These are phyloP conservation scores for Diaporthe capsici DNA, from an alignment of 2,329 filamentous ascomycete genomes.

Conservation along the genomic window DNA sequence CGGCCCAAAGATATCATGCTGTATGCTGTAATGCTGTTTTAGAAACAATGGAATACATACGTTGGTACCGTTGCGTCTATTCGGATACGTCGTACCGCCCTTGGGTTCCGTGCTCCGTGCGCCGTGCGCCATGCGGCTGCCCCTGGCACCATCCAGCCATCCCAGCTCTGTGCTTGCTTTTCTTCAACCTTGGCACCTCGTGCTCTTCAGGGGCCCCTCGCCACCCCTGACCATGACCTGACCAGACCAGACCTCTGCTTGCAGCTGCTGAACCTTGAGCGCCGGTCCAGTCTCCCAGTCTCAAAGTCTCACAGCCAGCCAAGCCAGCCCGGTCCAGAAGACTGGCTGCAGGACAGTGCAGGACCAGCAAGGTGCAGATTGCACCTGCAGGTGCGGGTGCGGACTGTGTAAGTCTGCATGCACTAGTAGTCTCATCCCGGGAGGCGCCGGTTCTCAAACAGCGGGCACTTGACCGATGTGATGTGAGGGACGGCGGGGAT, in stretches of 20 bases:
- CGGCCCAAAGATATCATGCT: background rate
- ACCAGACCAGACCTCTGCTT: conserved; percentile 7
- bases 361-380: conserved; percentile 1
- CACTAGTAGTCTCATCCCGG: background rate
- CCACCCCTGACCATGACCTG: conserved; percentile 16
- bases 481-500: background rate
- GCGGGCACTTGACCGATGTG: background rate
- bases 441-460: background rate
- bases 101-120: too few species aligned
- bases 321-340: background rate
- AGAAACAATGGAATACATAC: too few species aligned
- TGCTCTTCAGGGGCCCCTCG: conserved; percentile 18
- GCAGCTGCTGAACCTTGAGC: background rate
- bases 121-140: too few species aligned
- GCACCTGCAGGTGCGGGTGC: conserved; percentile 1
- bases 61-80: background rate
- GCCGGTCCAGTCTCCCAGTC: background rate
- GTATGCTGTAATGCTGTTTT: too few species aligned
- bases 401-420: background rate
- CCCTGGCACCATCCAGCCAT: background rate
- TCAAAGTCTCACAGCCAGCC: background rate
- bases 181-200: conserved; percentile 16
- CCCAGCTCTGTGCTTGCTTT: background rate
- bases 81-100: background rate
- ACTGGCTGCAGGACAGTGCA: conserved; percentile 8